Evolutionary conservation across 352 stramenopile species (phyloP).

Genomic region (Pythium utonaiense): DNA sequence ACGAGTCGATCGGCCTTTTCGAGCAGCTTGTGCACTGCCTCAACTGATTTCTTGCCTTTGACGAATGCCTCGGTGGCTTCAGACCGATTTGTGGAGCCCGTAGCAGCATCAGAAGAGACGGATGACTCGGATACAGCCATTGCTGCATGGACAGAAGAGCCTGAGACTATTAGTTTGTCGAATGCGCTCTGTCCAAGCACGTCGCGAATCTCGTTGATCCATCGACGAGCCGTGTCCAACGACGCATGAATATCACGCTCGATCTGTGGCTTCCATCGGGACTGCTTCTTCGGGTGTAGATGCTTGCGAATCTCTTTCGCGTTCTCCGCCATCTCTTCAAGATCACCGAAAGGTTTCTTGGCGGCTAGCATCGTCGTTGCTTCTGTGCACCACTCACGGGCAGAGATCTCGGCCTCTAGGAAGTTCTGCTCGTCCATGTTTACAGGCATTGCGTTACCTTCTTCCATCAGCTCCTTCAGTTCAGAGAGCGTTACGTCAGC

Average conservation of each 20-base stretch:
- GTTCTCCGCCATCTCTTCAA: slow-evolving; percentile 55
- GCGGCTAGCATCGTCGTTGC: slow-evolving; percentile 50
- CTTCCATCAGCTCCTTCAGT: slow-evolving; percentile 75
- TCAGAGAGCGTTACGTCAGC: slow-evolving; percentile 62
- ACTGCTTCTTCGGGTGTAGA: slow-evolving; percentile 73
- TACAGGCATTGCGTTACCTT: slow-evolving; percentile 83
- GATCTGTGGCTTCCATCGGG: slow-evolving; percentile 79
- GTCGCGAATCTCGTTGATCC: slow-evolving; percentile 76
- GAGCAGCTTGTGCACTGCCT: slow-evolving; percentile 59
- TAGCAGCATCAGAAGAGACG: not conserved
- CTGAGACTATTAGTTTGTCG: slow-evolving; percentile 53
- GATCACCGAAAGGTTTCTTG: slow-evolving; percentile 58
- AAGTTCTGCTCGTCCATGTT: slow-evolving; percentile 86
- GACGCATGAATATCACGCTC: slow-evolving; percentile 73
- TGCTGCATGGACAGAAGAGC: not conserved
- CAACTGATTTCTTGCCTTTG: slow-evolving; percentile 66
- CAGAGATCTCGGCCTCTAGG: slow-evolving; percentile 72
- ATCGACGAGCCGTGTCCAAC: slow-evolving; percentile 64
- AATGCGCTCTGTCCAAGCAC: slow-evolving; percentile 53
- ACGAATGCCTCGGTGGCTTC: slow-evolving; percentile 21
- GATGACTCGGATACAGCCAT: slow-evolving; percentile 6
- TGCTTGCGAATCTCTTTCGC: slow-evolving; percentile 68
- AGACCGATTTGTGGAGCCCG: not conserved
- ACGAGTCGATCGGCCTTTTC: slow-evolving; percentile 56
- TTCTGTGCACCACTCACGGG: slow-evolving; percentile 69